Percentiles rank a stretch among this genome's conserved stretches.
Conservation (phyloP, 225 moss, liverwort and hornwort genomes). For the Pseudisothecium myosuroides region DNA sequence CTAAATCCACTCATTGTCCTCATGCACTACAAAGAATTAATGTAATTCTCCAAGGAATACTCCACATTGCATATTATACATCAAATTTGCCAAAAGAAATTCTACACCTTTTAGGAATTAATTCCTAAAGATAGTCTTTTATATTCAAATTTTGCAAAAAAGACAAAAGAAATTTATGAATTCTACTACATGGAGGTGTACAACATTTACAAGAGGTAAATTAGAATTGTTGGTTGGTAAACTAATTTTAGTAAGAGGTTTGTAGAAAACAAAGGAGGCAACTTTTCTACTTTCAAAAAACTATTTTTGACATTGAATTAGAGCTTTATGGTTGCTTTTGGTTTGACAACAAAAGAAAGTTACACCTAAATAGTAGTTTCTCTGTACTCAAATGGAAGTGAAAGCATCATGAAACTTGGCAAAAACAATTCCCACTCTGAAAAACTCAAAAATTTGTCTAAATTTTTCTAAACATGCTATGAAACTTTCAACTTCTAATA, state of each 20-base stretch:
- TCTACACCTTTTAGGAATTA: neutral
- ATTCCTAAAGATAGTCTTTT: neutral
- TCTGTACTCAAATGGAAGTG: neutral
- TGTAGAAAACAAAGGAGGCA: neutral
- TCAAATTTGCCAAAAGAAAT: too few species aligned
- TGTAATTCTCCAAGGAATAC: neutral
- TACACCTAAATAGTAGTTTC: neutral
- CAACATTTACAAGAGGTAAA: neutral
- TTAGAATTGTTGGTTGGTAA: fast-evolving
- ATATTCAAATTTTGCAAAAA: neutral
- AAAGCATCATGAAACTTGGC: neutral
- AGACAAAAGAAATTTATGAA: neutral
- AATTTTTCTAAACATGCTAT: neutral
- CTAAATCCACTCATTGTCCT: neutral
- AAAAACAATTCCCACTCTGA: neutral
- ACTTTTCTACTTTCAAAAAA: neutral
- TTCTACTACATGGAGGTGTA: neutral
- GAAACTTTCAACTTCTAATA: neutral
- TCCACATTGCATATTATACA: neutral
- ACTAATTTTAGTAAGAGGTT: neutral
- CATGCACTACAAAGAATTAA: neutral
- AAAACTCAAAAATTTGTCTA: neutral
- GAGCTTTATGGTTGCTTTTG: neutral
- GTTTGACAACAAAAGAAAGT: neutral
- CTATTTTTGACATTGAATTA: neutral